Percentiles rank a stretch among this genome's conserved stretches.
Conservation (phyloP, 441 rosid species). For the Euphorbia schlechtendalii region DNA sequence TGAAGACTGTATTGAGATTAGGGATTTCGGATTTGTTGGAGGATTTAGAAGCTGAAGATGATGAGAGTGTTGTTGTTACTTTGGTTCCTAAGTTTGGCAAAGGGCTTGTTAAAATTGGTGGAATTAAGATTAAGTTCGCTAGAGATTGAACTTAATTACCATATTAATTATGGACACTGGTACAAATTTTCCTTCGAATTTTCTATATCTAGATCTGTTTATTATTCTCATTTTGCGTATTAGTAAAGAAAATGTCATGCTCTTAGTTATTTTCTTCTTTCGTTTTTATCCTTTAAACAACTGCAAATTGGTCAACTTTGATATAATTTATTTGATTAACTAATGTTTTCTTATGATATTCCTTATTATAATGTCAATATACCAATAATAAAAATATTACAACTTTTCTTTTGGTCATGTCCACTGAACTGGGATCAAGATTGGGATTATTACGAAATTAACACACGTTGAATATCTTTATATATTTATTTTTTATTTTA, state of each 20-base stretch:
- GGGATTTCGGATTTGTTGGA: conserved; percentile 50
- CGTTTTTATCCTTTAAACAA: too few species aligned
- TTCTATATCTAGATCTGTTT: background rate
- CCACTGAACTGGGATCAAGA: too few species aligned
- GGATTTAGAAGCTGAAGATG: conserved; percentile 48
- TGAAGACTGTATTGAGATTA: conserved; percentile 32
- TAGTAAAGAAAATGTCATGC: background rate
- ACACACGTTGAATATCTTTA: background rate
- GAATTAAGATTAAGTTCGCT: conserved; percentile 36
- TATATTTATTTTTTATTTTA: too few species aligned
- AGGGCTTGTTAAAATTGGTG: conserved; percentile 30
- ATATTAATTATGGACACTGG: background rate
- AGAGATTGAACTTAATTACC: conserved; percentile 22
- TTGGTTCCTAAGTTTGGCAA: conserved; percentile 43
- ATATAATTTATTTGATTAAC: too few species aligned
- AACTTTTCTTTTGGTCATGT: too few species aligned
- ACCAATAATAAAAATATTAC: too few species aligned
- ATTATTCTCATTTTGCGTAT: background rate
- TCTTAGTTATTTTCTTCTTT: background rate
- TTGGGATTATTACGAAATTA: too few species aligned
- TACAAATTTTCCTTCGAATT: background rate
- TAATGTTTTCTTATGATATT: too few species aligned
- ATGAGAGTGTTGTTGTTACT: conserved; percentile 42
- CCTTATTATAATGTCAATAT: too few species aligned
- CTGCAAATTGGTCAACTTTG: too few species aligned